These are phyloP conservation scores for Bacidia gigantensis DNA, from an alignment of 495 filamentous ascomycete genomes.

Conservation along the genomic window DNA sequence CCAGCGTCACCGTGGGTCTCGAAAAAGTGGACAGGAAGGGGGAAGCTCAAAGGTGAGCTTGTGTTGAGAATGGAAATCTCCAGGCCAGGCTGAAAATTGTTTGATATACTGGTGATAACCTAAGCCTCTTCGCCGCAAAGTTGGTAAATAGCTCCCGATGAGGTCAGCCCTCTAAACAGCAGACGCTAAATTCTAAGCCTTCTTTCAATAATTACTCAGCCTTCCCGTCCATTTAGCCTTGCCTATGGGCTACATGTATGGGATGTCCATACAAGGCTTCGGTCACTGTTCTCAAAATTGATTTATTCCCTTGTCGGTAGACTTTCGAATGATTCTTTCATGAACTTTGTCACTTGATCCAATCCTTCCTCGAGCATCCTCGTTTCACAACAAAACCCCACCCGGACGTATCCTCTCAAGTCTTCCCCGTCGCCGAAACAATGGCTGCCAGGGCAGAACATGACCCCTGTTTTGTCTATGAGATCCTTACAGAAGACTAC, in stretches of 20 bases:
- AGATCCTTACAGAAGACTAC: slow-evolving; percentile 57
- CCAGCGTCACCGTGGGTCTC: too few species aligned
- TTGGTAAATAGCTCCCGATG: background rate
- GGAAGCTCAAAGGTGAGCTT: too few species aligned
- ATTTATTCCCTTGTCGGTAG: slow-evolving; percentile 20
- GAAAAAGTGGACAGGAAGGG: too few species aligned
- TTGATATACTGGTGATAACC: too few species aligned
- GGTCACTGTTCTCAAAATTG: background rate
- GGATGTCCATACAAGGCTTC: too few species aligned
- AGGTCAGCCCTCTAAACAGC: background rate
- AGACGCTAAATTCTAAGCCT: too few species aligned
- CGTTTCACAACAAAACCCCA: slow-evolving; percentile 68
- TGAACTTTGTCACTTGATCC: slow-evolving; percentile 44
- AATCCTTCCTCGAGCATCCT: slow-evolving; percentile 55
- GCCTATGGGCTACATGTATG: too few species aligned
- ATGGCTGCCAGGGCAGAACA: slow-evolving; percentile 60
- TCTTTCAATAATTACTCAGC: too few species aligned
- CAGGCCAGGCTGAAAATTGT: too few species aligned
- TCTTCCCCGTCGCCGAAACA: slow-evolving; percentile 62
- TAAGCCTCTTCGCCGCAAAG: background rate
- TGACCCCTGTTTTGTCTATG: slow-evolving; percentile 55
- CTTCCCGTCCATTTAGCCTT: too few species aligned
- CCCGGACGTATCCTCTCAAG: slow-evolving; percentile 64
- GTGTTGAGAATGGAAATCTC: too few species aligned
- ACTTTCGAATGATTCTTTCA: slow-evolving; percentile 45